These are phyloP conservation scores for Aspergillus puulaauensis DNA, from an alignment of 2,329 filamentous ascomycete species.

Conservation along the genomic window DNA sequence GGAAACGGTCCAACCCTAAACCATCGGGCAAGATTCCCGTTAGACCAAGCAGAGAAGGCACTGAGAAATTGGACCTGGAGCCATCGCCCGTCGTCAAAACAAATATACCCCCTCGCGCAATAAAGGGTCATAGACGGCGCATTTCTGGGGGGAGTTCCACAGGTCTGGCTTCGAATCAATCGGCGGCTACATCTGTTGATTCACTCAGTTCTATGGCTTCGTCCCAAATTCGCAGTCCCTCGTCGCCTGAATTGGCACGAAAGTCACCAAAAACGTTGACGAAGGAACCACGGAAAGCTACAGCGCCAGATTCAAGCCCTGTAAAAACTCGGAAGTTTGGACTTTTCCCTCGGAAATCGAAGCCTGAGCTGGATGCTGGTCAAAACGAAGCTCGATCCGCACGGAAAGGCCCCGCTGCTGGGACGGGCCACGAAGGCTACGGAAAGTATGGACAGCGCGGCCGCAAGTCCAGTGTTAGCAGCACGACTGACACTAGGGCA, in stretches of 20 bases:
- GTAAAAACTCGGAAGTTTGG: constrained; percentile 65
- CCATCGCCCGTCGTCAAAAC: constrained; percentile 57
- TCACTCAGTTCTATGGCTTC: constrained; percentile 36
- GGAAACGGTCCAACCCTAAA: constrained; percentile 23
- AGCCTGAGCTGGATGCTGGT: constrained; percentile 55
- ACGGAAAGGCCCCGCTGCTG: constrained; percentile 79
- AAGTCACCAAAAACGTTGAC: constrained; percentile 39
- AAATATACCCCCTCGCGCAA: constrained; percentile 51
- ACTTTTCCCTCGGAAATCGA: constrained; percentile 73
- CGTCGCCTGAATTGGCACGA: constrained; percentile 29
- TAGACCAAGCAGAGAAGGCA: constrained; percentile 68
- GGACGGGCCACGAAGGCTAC: constrained; percentile 82
- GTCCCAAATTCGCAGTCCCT: constrained; percentile 33
- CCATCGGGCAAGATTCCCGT: constrained; percentile 47
- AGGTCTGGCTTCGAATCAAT: constrained; percentile 32
- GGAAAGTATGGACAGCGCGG: constrained; percentile 48
- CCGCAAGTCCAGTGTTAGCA: constrained; percentile 43
- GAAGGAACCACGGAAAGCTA: constrained; percentile 24
- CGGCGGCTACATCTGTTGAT: constrained; percentile 37
- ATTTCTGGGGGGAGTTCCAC: constrained; percentile 48
- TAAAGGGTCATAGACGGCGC: constrained; percentile 51
- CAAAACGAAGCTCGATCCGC: constrained; percentile 53
- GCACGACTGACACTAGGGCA: constrained; percentile 38
- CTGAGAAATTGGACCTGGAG: constrained; percentile 58
- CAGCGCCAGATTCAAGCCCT: constrained; percentile 28